Conservation (phyloP, 352 stramenopile species). For the Pythium apleroticum region DNA sequence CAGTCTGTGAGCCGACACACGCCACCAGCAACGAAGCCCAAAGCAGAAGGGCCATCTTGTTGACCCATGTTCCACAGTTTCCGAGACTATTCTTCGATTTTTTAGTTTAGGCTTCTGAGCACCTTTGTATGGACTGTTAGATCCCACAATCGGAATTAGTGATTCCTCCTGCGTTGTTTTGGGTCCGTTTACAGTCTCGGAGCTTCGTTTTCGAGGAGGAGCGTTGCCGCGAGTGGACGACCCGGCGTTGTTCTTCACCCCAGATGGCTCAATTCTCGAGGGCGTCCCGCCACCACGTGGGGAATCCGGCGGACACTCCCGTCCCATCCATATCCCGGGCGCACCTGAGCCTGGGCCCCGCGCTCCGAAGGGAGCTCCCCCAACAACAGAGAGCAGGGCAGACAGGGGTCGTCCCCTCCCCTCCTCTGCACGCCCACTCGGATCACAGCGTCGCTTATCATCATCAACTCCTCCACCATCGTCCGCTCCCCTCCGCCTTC, state of each 20-base stretch:
- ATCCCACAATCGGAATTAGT: neutral
- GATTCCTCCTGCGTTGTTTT: neutral
- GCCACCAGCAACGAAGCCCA: neutral
- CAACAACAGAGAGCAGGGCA: neutral
- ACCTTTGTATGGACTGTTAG: neutral
- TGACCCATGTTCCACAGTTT: neutral
- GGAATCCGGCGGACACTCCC: neutral
- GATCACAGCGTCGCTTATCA: neutral
- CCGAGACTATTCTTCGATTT: constrained; percentile 7
- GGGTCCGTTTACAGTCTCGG: neutral
- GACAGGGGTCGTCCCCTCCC: neutral
- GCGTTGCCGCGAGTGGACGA: neutral
- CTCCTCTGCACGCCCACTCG: neutral
- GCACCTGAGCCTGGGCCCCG: neutral
- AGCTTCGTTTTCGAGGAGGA: neutral
- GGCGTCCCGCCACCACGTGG: neutral
- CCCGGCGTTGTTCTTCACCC: neutral
- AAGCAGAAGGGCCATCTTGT: neutral
- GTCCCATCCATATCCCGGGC: neutral
- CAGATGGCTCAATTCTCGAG: constrained; percentile 11
- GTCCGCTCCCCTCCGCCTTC: neutral
- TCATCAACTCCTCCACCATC: neutral
- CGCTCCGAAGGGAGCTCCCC: neutral
- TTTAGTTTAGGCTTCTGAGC: constrained; percentile 4
- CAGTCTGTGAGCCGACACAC: neutral